Evolutionary conservation across 176 grass and related monocot genomes (phyloP), one percentile per base, ranked within the genome.

Genomic region (Oryza punctata): DNA sequence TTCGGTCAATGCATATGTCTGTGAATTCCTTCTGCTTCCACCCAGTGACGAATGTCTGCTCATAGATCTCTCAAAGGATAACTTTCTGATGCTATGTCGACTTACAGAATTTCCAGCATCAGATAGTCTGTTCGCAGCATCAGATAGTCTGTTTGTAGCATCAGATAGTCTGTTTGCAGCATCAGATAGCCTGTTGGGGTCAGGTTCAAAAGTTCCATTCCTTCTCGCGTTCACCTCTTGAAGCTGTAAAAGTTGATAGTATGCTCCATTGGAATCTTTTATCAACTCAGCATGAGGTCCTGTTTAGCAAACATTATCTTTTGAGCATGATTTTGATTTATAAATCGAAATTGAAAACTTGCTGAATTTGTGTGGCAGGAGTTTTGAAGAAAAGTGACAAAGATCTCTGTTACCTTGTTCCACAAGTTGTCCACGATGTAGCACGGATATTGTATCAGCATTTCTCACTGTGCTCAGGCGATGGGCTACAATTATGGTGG

Each of bases 401-500:
- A 70, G 76, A 49, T 63, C 2, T 10, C 43, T 19, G 16, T 78
- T 86, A 91, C 94, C 94, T 87, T 96, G 94, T 67, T 93, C 94
- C 23, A 93, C 84, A 70, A 96, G 76, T 49, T 92, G 73, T 75
- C 94, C 94, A 13, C 77, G 79, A 67, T 87, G 81, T 75, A 96
- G 77, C 28, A 96, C 94, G 2, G 91, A 93, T 85, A 96, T 96
- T 66, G 63, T 78, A 87, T 96, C 83, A 61, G 88, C 90, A 82
- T 90, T 86, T 88, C 82, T 90, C 27, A 91, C 73, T 3, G 88
- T 93, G 73, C 83, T 96, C 77, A 93, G 71, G 33, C 88, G 88
- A 89, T 93, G 94, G 5, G 94, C 88, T 41, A 93, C 86, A 47
- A 89, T 79, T 70, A 93, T 89, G 15, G 88, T 93, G n/a, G 91